Base-by-base conservation (phyloP, 306 rosid species). In the Pyrus betulifolia region DNA sequence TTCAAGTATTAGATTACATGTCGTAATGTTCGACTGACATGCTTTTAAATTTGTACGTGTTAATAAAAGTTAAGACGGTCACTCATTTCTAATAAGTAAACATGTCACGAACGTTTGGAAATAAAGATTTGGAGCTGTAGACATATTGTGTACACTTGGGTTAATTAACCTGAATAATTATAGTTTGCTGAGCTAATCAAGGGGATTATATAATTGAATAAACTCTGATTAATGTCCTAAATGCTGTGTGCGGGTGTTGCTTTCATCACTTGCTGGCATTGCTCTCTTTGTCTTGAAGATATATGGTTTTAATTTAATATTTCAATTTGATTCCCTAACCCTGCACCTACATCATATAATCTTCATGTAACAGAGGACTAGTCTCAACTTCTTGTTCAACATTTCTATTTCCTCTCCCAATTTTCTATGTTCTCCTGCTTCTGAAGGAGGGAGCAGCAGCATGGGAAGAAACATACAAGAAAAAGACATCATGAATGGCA, bases 401-500 rank as follows among this genome's bases (percentile, higher is more conserved):
- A 35, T 35, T 66, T 35, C 49, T 65, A 15, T 10, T 35, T 71
- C 18, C 27, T 19, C 61, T 62, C 22, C 42, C 42, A 6, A 64
- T 38, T 64, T 64, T 64, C 25, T n/a, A 19, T 17, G 45, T 61
- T 17, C 33, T 60, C 7, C 9, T 27, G 33, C 35, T 61, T 27
- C 30, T 13, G 12, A 69, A 14, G 67, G 38, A 57, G 22, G 5
- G 65, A 57, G 45, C 6, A 66, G 71, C 55, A 31, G 10, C 69
- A 31, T 75, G 76, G 80, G 76, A 15, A 75, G 67, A 49, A 75
- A 74, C 74, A 67, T n/a, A 58, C 63, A 67, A 67, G 76, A 49
- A 54, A 75, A 69, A 27, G 67, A 23, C 33, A 51, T 75, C 71
- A 74, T 80, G 83, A 69, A 75, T 62, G 68, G 67, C 31, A 80